These are phyloP conservation scores for Linum usitatissimum DNA, from an alignment of 345 rosid genomes.

Conservation along the genomic window DNA sequence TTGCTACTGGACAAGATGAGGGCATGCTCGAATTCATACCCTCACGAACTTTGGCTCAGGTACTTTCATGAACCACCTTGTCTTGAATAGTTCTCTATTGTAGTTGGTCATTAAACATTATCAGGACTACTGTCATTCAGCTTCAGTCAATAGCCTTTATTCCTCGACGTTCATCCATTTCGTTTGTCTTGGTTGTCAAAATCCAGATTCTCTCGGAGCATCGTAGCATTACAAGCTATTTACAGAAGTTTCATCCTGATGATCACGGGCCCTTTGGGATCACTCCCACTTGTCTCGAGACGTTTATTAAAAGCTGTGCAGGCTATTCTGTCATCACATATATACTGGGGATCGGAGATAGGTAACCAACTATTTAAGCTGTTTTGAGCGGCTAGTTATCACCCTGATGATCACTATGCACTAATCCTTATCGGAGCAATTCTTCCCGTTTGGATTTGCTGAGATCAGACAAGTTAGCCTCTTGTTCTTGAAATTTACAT, in stretches of 20 bases:
- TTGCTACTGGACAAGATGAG: conserved; percentile 97
- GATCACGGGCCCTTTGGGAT: conserved; percentile 94
- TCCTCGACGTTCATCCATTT: background rate
- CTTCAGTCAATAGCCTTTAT: background rate
- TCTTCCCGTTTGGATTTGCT: too few relatives aligned
- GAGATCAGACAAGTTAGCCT: too few relatives aligned
- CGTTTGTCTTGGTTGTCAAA: conserved; percentile 5
- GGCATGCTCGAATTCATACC: conserved; percentile 99
- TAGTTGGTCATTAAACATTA: background rate
- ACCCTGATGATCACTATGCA: too few relatives aligned
- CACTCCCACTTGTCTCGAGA: conserved; percentile 87
- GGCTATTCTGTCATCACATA: conserved; percentile 97
- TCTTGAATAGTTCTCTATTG: background rate
- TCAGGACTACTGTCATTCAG: background rate
- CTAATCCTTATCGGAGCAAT: too few relatives aligned
- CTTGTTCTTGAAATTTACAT: background rate
- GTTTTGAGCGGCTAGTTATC: too few relatives aligned
- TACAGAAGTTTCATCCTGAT: conserved; percentile 94
- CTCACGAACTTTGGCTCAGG: conserved; percentile 90
- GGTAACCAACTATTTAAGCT: conserved; percentile 33
- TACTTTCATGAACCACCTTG: conserved; percentile 10
- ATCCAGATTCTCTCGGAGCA: conserved; percentile 85
- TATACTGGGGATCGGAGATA: conserved; percentile 95
- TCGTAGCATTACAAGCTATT: conserved; percentile 79
- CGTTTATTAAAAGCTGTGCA: conserved; percentile 96